Evolutionary conservation across 768 basidiomycete species (phyloP), one percentile per base, ranked within the genome.

Genomic region (Amanita brunnescens): DNA sequence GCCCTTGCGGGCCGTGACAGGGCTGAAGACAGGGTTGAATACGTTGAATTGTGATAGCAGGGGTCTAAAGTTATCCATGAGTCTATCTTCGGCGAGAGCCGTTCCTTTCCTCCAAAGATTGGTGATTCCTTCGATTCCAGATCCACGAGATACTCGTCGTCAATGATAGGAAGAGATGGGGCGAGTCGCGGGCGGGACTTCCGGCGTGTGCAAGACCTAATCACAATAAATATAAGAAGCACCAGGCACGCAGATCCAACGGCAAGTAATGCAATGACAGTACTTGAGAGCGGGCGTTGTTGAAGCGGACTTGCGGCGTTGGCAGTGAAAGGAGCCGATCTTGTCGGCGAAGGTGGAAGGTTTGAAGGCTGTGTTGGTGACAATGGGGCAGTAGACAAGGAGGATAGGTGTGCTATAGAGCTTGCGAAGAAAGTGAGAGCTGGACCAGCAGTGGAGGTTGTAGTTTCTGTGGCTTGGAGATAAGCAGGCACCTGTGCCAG

Each of bases 51-150:
- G n/a, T n/a, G n/a, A n/a, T n/a, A n/a, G n/a, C n/a, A n/a, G n/a
- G n/a, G 33, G 6, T 24, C 23, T 32, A 21, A 47, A 33, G 38
- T 39, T 24, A 26, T 32, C 16, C 12, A 26, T 12, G 32, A 23
- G 14, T 37, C 69, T 57, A 67, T 57, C 21, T 65, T 61, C 1
- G 79, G 76, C 2, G 78, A 75, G 32, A 76, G 65, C 38, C 72
- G 59, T 57, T 88, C 85, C 58, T 81, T 80, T 1, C 87, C 86
- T n/a, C 87, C 86, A 57, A 90, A 89, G 32, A 88, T 67, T 21
- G 83, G 85, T 2, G 86, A 87, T 21, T 81, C 81, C 49, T 81
- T 77, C 6, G 69, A 61, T 32, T 70, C 65, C 51, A 67, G 71
- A 35, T 79, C 71, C 21, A 77, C 75, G 10, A 72, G 62, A 54